Conservation (phyloP, 371 early-diverging fungal genomes). For the Smittium mucronatum region DNA sequence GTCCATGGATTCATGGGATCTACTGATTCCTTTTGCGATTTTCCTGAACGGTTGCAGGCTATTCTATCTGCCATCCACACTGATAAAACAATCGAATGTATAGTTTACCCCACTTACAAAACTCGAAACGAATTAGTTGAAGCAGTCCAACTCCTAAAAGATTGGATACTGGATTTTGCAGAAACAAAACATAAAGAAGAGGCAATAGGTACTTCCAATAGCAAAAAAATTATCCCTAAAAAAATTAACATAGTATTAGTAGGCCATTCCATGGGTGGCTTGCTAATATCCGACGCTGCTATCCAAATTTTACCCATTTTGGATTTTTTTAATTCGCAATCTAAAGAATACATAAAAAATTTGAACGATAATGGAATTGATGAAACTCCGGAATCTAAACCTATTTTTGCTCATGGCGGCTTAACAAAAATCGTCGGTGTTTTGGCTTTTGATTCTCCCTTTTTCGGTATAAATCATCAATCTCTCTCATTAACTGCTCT, state of each 20-base stretch:
- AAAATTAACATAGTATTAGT: slow-evolving; percentile 6
- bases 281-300: slow-evolving; percentile 5
- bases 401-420: background rate
- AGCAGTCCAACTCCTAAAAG: slow-evolving; percentile 3
- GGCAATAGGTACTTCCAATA: too few relatives aligned
- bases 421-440: slow-evolving; percentile 6
- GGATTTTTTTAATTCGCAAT: background rate
- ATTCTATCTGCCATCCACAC: background rate
- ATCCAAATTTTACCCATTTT: background rate
- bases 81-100: slow-evolving; percentile 2
- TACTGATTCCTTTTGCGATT: slow-evolving; percentile 11
- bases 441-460: slow-evolving; percentile 11
- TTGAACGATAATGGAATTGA: background rate
- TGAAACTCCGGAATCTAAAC: background rate
- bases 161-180: slow-evolving; percentile 2
- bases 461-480: slow-evolving; percentile 11
- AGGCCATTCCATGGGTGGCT: slow-evolving; percentile 13
- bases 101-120: slow-evolving; percentile 10
- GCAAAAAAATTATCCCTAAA: background rate
- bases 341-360: background rate
- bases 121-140: background rate
- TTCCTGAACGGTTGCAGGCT: background rate
- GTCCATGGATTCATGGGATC: slow-evolving; percentile 13
- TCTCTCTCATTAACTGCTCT: background rate
- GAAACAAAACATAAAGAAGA: background rate